Evolutionary conservation across 805 yeast genomes (phyloP), one percentile per base, ranked within the genome.

Genomic region (Clavispora fructus): DNA sequence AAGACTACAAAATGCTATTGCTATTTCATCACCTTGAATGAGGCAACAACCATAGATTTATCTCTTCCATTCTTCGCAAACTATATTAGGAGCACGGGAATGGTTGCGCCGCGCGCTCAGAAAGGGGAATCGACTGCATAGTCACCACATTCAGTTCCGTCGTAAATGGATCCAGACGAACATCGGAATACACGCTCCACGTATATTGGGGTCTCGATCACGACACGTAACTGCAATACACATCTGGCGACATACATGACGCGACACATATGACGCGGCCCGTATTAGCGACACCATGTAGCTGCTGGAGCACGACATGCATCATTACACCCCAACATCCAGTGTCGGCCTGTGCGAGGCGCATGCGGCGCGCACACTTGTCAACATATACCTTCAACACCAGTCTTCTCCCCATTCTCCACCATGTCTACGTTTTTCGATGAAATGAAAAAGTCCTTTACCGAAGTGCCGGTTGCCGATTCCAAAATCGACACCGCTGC

Each of bases 391-490:
- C 14, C 25, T 17, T 4, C 25, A 33, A 7, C 37, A 4, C 8
- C 25, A 8, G n/a, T 41, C 30, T 32, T 13, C 40, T 42, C 35
- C 29, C 35, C 38, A 40, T 11, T 26, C 31, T 16, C 40, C 40
- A 37, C 45, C 47, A 78, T 82, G 87, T 69, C 82, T 56, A 86
- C 95, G 7, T 90, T 86, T 70, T 90, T 89, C 60, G 95, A 87
- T 68, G 80, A 80, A 54, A 78, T 83, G 78, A 80, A 83, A 60
- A 75, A 73, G 63, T 82, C 89, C 58, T 89, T 86, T 66, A 77
- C 74, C 56, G 94, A 85, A 59, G 95, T 89, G 43, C 78, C 87
- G 27, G 73, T 86, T 51, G 62, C 68, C 39, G 83, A 78, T 49
- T 73, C 74, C 47, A 81, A 86, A 64, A 74, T 89, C 61, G 73